A percentile compares a stretch with the other conserved stretches of the same genome.
phyloP scores from a whole-genome alignment of 1,139 yeast genomes.

The Suzukiozyma palmioleophila region DNA sequence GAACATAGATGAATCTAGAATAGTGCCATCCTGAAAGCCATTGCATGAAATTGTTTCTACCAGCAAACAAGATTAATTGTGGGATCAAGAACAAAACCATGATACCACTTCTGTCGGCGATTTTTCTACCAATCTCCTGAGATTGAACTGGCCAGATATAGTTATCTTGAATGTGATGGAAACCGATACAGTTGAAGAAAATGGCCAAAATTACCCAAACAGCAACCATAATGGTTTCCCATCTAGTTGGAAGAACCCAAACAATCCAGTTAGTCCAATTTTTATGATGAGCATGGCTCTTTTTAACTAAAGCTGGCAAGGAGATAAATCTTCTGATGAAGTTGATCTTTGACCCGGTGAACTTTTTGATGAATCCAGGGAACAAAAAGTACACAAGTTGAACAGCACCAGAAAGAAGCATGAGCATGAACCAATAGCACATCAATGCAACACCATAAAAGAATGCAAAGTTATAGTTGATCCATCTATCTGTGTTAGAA shows the following conservation, averaged over 20 bases:
- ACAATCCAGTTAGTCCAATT: constrained; percentile 26
- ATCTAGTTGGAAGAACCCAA: constrained; percentile 56
- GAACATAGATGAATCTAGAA: constrained; percentile 57
- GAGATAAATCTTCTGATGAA: constrained; percentile 37
- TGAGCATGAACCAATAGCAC: constrained; percentile 42
- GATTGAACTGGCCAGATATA: constrained; percentile 23
- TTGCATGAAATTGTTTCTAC: constrained; percentile 63
- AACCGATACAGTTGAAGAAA: constrained; percentile 40
- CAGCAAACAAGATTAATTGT: constrained; percentile 50
- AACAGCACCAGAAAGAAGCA: constrained; percentile 41
- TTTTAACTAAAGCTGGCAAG: constrained; percentile 44
- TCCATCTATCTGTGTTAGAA: constrained; percentile 37
- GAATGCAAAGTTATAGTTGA: constrained; percentile 41
- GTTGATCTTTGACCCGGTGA: constrained; percentile 32
- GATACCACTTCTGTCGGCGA: constrained; percentile 60
- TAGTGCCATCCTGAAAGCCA: constrained; percentile 64
- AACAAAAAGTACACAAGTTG: constrained; percentile 28
- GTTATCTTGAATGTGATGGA: constrained; percentile 33
- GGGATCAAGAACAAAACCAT: constrained; percentile 49
- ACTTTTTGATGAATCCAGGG: constrained; percentile 29
- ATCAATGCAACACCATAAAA: constrained; percentile 48
- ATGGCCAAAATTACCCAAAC: constrained; percentile 48
- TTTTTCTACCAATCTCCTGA: constrained; percentile 47
- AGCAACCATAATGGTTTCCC: constrained; percentile 49
- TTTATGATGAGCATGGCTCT: constrained; percentile 38